Percentiles rank a stretch among this genome's conserved stretches.
phyloP scores from a whole-genome alignment of 2,329 filamentous ascomycete species.

The Curvularia sp. region DNA sequence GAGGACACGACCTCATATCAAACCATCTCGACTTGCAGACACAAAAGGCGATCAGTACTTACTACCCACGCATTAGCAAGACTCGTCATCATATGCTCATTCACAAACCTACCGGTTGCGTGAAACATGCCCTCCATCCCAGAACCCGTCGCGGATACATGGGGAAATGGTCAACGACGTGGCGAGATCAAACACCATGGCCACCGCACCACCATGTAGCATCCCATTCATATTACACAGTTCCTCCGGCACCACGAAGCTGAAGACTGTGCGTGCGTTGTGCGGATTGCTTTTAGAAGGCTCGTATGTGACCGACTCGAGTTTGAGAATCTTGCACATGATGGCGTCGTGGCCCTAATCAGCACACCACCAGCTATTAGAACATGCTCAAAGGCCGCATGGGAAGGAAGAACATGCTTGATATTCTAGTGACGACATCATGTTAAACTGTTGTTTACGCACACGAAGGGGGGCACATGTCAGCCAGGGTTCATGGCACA shows the following conservation, averaged over 20 bases:
- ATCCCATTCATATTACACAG: constrained; percentile 55
- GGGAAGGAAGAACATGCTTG: constrained; percentile 23
- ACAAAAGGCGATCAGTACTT: constrained; percentile 8
- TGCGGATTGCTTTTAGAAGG: constrained; percentile 40
- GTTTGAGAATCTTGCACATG: constrained; percentile 41
- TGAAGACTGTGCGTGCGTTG: constrained; percentile 51
- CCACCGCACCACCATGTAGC: constrained; percentile 62
- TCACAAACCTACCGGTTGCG: constrained; percentile 24
- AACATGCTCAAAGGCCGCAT: background rate
- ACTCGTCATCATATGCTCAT: background rate
- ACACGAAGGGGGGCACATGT: background rate
- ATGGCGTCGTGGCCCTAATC: constrained; percentile 43
- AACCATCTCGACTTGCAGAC: background rate
- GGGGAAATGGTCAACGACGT: constrained; percentile 52
- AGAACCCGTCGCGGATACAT: constrained; percentile 46
- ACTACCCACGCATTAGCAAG: constrained; percentile 21
- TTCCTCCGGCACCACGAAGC: constrained; percentile 52
- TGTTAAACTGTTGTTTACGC: constrained; percentile 27
- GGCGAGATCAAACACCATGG: constrained; percentile 63
- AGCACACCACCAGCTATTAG: constrained; percentile 7
- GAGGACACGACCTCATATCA: background rate
- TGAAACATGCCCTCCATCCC: constrained; percentile 54
- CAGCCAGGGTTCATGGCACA: background rate
- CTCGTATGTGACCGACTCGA: constrained; percentile 43
- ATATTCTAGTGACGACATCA: constrained; percentile 28